Percentiles rank a stretch among this genome's conserved stretches.
These are phyloP conservation scores for Barnettozyma californica DNA, from an alignment of 805 yeast species.

Conservation along the genomic window DNA sequence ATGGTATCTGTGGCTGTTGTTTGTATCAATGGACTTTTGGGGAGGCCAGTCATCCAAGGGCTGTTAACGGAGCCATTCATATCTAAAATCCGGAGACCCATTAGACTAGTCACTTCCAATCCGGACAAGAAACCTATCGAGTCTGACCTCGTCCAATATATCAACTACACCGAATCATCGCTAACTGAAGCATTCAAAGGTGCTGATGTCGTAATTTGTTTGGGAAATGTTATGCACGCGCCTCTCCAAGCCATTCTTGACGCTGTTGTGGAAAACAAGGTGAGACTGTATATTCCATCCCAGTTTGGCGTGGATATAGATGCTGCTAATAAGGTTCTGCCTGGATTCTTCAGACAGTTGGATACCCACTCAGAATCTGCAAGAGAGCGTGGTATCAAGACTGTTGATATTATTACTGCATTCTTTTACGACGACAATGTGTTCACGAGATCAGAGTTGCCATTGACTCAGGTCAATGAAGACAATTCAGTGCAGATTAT, in stretches of 20 bases:
- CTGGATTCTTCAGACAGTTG: slow-evolving; percentile 27
- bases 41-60: slow-evolving; percentile 41
- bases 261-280: slow-evolving; percentile 37
- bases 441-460: slow-evolving; percentile 22
- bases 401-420: slow-evolving; percentile 39
- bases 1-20: slow-evolving; percentile 41
- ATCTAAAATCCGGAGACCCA: slow-evolving; percentile 39
- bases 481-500: slow-evolving; percentile 21
- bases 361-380: slow-evolving; percentile 33
- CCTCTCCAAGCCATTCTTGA: slow-evolving; percentile 34
- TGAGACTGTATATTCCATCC: slow-evolving; percentile 51
- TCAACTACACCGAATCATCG: slow-evolving; percentile 12
- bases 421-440: slow-evolving; percentile 32
- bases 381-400: slow-evolving; percentile 41
- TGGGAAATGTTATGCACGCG: slow-evolving; percentile 28
- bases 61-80: slow-evolving; percentile 38
- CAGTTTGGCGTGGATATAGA: slow-evolving; percentile 50
- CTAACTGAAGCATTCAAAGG: slow-evolving; percentile 40
- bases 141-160: slow-evolving; percentile 18
- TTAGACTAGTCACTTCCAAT: slow-evolving; percentile 40
- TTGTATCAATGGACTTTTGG: slow-evolving; percentile 50
- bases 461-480: slow-evolving; percentile 34
- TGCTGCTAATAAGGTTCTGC: slow-evolving; percentile 25
- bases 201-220: slow-evolving; percentile 47
- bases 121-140: slow-evolving; percentile 15